Base-by-base conservation (phyloP, 1,139 yeast genomes). In the Yarrowia galli region DNA sequence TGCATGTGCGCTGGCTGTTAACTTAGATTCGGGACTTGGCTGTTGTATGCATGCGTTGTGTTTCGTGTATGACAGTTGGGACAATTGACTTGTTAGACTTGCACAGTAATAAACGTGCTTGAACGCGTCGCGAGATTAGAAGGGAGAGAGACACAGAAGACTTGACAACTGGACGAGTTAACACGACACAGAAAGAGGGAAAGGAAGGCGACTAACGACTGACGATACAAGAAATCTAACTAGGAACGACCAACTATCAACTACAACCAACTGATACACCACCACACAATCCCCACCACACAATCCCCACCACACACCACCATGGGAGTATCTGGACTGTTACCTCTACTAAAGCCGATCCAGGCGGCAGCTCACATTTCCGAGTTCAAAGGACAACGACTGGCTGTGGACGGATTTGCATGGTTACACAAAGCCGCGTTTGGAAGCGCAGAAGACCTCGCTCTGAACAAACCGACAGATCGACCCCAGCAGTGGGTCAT, bases 351-450 rank as follows among this genome's bases (percentile, higher is more conserved):
- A 71, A 90, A 89, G 75, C 87, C 89, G 58, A 88, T 91, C 53
- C 96, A 90, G 74, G 83, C 83, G 66, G 82, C 84, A 0, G 82
- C 85, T 2, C 79, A 88, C 1, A 78, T 93, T 45, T 83, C 84
- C 68, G 79, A 84, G 56, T 91, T 87, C 76, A 79, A 85, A 18
- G 98, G 97, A 1, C 84, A 87, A 74, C 87, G 92, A 0, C 80
- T 96, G 60, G 99, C 97, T 0, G 88, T 96, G 25, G 99, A 96
- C 75, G 95, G 97, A 0, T 96, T 92, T 75, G 95, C 98, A 0
- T 96, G 99, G 99, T 83, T 96, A 13, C 99, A 96, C 78, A 85
- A 92, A 70, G 93, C 96, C 2, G 87, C 91, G 4, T 84, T 89
- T 63, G 82, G 92, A 16, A 93, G 99, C 79, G 91, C 98, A 0